Base-by-base conservation (phyloP, 1,284 basidiomycete species). In the Ustilago bromivora region DNA sequence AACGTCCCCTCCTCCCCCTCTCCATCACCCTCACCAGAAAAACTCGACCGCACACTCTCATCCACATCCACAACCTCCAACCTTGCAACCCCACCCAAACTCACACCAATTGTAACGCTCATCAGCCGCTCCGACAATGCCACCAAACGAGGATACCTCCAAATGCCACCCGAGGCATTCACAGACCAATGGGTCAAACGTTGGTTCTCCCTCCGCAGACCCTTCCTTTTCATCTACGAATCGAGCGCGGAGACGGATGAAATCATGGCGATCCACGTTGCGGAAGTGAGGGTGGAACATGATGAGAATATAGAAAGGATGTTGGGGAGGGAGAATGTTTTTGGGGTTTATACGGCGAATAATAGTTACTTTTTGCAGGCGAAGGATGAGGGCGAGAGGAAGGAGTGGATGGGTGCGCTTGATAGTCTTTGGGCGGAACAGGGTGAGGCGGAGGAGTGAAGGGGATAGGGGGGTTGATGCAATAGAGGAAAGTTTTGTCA, bases 181-280 rank as follows among this genome's bases (percentile, higher is more conserved):
- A 90, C 91, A 74, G 91, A 95, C 83, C 85, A 88, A 19, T 98
- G 96, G 96, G 90, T 91, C 76, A 91, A 90, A 83, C 88, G 92
- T 52, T 94, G 92, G 91, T 95, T 96, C 84, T 93, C 95, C 13
- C 89, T 98, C n/a, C 90, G 91, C 84, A 66, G 82, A 82, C 96
- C 96, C 0, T 96, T 96, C 87, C 89, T 98, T 5, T 92, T 95
- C 82, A 89, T 98, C 65, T 97, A 96, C 87, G 89, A 90, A 35
- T 91, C 91, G 75, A 92, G 91, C 9, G 91, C 91, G 75, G 94
- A 97, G 86, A 85, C 92, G 17, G 93, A 95, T 81, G 95, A 97
- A 87, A 88, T 92, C 8, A 78, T 81, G 57, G 89, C 97, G 61
- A 92, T 98, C 84, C 94, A 94, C 84, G 89, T 98, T 55, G 90